A percentile compares a stretch with the other conserved stretches of the same genome.
phyloP scores from a whole-genome alignment of 2,329 filamentous ascomycete genomes.

The Apiospora hydei region DNA sequence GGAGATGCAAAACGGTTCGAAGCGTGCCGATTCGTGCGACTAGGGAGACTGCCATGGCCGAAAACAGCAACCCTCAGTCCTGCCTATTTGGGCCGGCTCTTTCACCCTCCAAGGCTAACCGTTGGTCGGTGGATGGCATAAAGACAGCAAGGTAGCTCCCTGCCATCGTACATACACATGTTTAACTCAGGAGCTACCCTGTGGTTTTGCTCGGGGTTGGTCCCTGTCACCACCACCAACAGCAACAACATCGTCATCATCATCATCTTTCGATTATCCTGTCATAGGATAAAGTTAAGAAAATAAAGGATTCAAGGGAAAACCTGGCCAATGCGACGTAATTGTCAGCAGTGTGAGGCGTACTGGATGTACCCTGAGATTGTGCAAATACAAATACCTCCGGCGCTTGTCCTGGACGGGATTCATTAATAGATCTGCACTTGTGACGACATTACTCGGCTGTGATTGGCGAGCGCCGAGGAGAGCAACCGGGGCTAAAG shows the following conservation, averaged over 20 bases:
- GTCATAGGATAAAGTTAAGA: not conserved
- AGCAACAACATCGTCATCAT: not conserved
- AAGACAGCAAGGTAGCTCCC: slow-evolving; percentile 5
- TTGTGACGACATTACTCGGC: slow-evolving; percentile 14
- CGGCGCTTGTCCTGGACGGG: not conserved
- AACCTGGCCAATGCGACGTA: not conserved
- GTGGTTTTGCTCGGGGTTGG: not conserved
- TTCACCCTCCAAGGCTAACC: slow-evolving; percentile 6
- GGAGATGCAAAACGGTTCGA: not conserved
- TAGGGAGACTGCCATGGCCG: not conserved
- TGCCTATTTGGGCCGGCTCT: slow-evolving; percentile 22
- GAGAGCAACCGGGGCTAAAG: not conserved
- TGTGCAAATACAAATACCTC: not conserved
- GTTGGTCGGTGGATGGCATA: slow-evolving; percentile 19
- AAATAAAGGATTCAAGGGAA: not conserved
- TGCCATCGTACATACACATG: not conserved
- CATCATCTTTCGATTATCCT: slow-evolving; percentile 12
- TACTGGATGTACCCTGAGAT: not conserved
- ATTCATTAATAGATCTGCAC: slow-evolving; percentile 11
- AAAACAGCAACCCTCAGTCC: slow-evolving; percentile 1
- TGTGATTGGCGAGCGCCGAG: slow-evolving; percentile 4
- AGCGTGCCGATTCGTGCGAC: slow-evolving; percentile 5
- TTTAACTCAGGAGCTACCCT: not conserved
- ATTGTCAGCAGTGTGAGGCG: not conserved
- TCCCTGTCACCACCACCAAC: not conserved